Conservation (phyloP, 176 grass and related monocot species). For the Juncus inflexus region DNA sequence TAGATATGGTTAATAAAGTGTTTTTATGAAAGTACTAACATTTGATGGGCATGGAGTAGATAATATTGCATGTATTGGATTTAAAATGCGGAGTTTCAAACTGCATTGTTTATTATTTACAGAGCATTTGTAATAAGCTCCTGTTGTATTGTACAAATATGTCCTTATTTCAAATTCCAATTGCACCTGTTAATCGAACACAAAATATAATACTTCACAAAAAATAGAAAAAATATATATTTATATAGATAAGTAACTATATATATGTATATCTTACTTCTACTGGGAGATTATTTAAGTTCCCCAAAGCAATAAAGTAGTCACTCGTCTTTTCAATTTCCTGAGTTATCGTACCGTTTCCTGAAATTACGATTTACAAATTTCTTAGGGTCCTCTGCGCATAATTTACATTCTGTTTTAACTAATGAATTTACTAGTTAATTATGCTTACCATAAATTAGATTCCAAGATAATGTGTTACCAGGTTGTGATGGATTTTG, state of each 20-base stretch:
- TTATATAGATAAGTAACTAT: not conserved
- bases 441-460: conserved; percentile 33
- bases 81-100: conserved; percentile 38
- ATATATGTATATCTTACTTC: conserved; percentile 21
- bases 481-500: conserved; percentile 43
- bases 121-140: conserved; percentile 55
- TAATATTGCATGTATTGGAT: conserved; percentile 38
- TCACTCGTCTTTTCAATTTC: conserved; percentile 31
- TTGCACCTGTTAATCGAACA: conserved; percentile 34
- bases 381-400: not conserved
- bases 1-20: not conserved
- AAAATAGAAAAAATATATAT: not conserved
- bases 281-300: conserved; percentile 36
- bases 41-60: conserved; percentile 21
- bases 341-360: conserved; percentile 43
- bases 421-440: conserved; percentile 6
- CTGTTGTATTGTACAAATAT: conserved; percentile 50
- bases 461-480: conserved; percentile 42
- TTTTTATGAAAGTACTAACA: not conserved
- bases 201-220: conserved; percentile 8
- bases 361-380: conserved; percentile 24
- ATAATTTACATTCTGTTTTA: not conserved
- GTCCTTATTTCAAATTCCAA: conserved; percentile 45
- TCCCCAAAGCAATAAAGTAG: conserved; percentile 54
- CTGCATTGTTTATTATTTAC: conserved; percentile 25